Percentiles rank a stretch among this genome's conserved stretches.
These are phyloP conservation scores for Trametes cinnabarina DNA, from an alignment of 768 basidiomycete species.

Conservation along the genomic window DNA sequence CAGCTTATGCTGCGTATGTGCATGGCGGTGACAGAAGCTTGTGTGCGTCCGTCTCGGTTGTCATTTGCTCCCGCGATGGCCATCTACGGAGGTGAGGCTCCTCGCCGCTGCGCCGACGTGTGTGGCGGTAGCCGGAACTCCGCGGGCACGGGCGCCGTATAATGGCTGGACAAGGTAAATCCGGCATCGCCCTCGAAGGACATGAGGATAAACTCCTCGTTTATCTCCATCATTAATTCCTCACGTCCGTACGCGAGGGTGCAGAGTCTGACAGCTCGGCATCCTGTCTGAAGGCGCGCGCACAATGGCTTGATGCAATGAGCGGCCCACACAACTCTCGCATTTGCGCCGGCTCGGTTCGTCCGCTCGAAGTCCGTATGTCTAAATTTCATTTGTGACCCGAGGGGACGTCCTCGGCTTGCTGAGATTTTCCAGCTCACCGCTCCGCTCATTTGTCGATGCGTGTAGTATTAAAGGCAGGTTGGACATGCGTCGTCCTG, in stretches of 20 bases:
- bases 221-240: constrained; percentile 6
- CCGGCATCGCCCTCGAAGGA: not conserved
- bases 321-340: not conserved
- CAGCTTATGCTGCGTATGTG: not conserved
- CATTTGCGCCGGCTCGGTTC: not conserved
- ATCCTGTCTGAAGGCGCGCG: constrained; percentile 7
- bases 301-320: constrained; percentile 3
- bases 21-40: not conserved
- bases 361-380: constrained; percentile 9
- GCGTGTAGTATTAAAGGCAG: not conserved
- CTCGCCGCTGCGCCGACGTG: not conserved
- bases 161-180: not conserved
- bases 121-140: constrained; percentile 5
- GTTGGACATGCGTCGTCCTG: not conserved
- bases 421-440: not conserved
- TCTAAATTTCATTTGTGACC: not conserved
- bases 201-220: not conserved
- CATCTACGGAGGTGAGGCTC: not conserved
- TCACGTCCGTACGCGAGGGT: constrained; percentile 1
- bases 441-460: not conserved
- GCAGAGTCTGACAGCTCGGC: not conserved
- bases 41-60: not conserved
- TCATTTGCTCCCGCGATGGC: not conserved
- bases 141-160: constrained; percentile 2
- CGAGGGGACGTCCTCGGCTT: not conserved